Percentiles rank a stretch among this genome's conserved stretches.
Evolutionary conservation across 805 yeast species (phyloP).

Genomic region (Yarrowia alimentaria): DNA sequence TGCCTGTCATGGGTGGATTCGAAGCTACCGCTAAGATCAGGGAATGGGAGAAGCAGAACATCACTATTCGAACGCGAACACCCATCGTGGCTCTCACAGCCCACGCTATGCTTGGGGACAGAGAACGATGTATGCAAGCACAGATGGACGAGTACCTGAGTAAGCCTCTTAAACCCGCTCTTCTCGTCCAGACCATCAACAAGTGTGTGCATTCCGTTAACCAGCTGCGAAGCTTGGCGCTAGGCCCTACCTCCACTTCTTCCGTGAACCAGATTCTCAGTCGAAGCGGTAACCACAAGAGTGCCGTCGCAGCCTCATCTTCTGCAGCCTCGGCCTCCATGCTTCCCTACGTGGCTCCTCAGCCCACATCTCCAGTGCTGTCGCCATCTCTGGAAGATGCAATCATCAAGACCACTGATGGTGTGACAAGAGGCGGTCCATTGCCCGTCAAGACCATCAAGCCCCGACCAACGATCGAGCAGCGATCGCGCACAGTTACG

Average conservation of each 20-base stretch:
- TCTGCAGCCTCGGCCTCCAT: constrained; percentile 23
- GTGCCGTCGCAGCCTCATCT: constrained; percentile 18
- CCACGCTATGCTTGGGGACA: constrained; percentile 91
- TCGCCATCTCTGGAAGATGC: constrained; percentile 22
- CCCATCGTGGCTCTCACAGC: constrained; percentile 91
- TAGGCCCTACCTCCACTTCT: constrained; percentile 37
- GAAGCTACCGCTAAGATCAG: constrained; percentile 85
- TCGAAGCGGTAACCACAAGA: constrained; percentile 23
- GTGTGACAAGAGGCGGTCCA: constrained; percentile 9
- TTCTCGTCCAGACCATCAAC: constrained; percentile 78
- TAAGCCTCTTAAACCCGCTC: constrained; percentile 80
- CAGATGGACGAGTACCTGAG: constrained; percentile 92
- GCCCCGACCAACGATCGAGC: constrained; percentile 16
- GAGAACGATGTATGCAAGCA: constrained; percentile 80
- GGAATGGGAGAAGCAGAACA: constrained; percentile 80
- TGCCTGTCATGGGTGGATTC: constrained; percentile 95
- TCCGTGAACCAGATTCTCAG: constrained; percentile 25
- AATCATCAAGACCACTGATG: constrained; percentile 22
- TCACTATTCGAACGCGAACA: constrained; percentile 70
- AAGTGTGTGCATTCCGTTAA: constrained; percentile 64
- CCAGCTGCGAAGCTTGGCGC: constrained; percentile 41
- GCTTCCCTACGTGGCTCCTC: constrained; percentile 27
- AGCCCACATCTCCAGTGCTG: constrained; percentile 21
- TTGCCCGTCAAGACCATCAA: neutral
- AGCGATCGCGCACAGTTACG: constrained; percentile 25